These are phyloP conservation scores for Rhizomucor pusillus DNA, from an alignment of 371 early-diverging fungal genomes.

Conservation along the genomic window DNA sequence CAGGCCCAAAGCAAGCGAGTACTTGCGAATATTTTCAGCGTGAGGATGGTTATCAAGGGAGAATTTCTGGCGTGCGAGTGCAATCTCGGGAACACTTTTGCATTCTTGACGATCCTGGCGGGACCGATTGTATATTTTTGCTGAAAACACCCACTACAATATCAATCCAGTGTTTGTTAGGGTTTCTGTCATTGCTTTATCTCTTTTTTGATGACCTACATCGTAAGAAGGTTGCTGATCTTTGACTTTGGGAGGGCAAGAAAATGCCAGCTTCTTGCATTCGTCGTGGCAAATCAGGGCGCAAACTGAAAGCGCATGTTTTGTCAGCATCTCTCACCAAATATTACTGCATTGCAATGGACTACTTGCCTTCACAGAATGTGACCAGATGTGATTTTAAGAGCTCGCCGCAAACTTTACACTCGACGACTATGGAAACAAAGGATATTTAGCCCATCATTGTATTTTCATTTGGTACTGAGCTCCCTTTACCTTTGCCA, in stretches of 20 bases:
- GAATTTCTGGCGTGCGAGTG: constrained; percentile 3
- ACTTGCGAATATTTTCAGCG: constrained; percentile 32
- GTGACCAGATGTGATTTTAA: constrained; percentile 20
- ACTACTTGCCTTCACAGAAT: constrained; percentile 34
- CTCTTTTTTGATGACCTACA: constrained; percentile 16
- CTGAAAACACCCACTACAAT: constrained; percentile 28
- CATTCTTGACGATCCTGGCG: constrained; percentile 3
- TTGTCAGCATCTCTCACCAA: neutral
- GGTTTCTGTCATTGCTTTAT: neutral
- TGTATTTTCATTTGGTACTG: neutral
- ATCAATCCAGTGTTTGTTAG: neutral
- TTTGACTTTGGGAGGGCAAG: constrained; percentile 45
- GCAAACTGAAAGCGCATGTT: constrained; percentile 25
- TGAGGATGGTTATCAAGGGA: constrained; percentile 28
- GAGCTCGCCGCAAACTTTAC: constrained; percentile 42
- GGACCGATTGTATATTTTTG: constrained; percentile 17
- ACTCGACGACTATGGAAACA: constrained; percentile 25
- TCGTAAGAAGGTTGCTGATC: constrained; percentile 49
- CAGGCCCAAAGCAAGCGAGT: constrained; percentile 29
- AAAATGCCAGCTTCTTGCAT: constrained; percentile 37
- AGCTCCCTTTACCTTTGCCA: constrained; percentile 29
- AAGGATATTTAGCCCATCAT: neutral
- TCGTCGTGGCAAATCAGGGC: constrained; percentile 41
- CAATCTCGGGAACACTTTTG: constrained; percentile 8
- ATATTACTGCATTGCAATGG: neutral